phyloP scores from a whole-genome alignment of 2,329 filamentous ascomycete species.

The Chrysosporium keratinophilum region DNA sequence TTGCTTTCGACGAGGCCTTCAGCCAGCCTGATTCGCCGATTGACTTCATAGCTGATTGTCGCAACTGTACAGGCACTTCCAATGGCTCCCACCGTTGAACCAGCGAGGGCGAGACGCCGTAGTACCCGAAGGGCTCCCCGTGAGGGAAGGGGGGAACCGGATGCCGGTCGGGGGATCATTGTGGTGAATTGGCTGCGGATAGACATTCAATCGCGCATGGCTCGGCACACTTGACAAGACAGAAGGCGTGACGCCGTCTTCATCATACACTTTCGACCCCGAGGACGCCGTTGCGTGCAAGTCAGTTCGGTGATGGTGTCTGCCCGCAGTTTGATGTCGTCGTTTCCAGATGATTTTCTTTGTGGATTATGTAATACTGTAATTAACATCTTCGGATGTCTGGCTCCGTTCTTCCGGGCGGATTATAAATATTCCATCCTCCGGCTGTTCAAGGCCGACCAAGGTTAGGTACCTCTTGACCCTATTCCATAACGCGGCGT shows the following conservation, averaged over 20 bases:
- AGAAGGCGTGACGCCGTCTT: too few species aligned
- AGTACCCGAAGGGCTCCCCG: slow-evolving; percentile 36
- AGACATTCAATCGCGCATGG: background rate
- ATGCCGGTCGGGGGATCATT: slow-evolving; percentile 21
- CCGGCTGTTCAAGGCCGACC: too few species aligned
- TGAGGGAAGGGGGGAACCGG: slow-evolving; percentile 32
- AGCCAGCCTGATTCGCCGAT: slow-evolving; percentile 32
- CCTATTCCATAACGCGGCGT: too few species aligned
- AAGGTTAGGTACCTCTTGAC: too few species aligned
- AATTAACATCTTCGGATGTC: too few species aligned
- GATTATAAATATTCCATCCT: too few species aligned
- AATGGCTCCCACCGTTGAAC: slow-evolving; percentile 24
- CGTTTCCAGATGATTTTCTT: too few species aligned
- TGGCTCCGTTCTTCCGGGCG: too few species aligned
- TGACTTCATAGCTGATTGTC: slow-evolving; percentile 35
- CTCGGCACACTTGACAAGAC: background rate
- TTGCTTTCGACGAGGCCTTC: slow-evolving; percentile 38
- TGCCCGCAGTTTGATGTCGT: too few species aligned
- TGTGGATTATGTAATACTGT: too few species aligned
- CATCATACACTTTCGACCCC: too few species aligned
- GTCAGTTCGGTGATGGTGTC: background rate
- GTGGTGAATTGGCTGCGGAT: background rate
- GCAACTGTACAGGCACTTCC: slow-evolving; percentile 34
- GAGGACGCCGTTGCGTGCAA: background rate
- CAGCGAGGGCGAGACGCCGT: slow-evolving; percentile 28